Evolutionary conservation across 495 filamentous ascomycete species (phyloP).

Genomic region (Sabuloglossum arenarium): DNA sequence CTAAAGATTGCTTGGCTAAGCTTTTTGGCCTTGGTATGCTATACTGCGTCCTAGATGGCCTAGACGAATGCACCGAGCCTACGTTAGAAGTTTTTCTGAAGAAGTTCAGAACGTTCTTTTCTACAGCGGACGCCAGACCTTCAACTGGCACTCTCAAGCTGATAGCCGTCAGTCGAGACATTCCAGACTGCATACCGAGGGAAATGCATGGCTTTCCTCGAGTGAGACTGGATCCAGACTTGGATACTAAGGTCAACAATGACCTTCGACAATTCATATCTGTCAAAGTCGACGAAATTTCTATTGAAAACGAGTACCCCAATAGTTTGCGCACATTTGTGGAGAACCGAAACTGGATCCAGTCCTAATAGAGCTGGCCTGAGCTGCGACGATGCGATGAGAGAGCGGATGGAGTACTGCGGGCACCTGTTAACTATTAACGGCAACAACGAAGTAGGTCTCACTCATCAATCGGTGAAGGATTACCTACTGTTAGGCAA

Average conservation of each 20-base stretch:
- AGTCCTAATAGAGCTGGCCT: too few species aligned
- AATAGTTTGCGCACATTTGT: not conserved
- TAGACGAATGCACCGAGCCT: not conserved
- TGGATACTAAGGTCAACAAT: not conserved
- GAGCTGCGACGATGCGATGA: not conserved
- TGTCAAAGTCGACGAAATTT: not conserved
- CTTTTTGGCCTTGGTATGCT: not conserved
- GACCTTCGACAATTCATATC: not conserved
- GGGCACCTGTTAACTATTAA: not conserved
- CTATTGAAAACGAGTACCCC: not conserved
- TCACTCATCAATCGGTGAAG: not conserved
- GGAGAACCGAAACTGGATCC: too few species aligned
- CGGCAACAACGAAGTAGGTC: not conserved
- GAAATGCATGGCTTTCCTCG: not conserved
- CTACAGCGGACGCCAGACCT: not conserved
- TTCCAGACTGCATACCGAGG: not conserved
- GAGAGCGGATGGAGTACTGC: not conserved
- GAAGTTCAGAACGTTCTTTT: not conserved
- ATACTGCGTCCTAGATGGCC: not conserved
- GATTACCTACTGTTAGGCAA: not conserved
- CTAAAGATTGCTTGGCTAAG: too few species aligned
- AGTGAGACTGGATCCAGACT: not conserved
- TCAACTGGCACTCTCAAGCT: not conserved
- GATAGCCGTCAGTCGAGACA: not conserved
- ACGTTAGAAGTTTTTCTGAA: not conserved